Evolutionary conservation across 2,329 filamentous ascomycete species (phyloP), one percentile per base, ranked within the genome.

Genomic region (Apiospora saccharicola): DNA sequence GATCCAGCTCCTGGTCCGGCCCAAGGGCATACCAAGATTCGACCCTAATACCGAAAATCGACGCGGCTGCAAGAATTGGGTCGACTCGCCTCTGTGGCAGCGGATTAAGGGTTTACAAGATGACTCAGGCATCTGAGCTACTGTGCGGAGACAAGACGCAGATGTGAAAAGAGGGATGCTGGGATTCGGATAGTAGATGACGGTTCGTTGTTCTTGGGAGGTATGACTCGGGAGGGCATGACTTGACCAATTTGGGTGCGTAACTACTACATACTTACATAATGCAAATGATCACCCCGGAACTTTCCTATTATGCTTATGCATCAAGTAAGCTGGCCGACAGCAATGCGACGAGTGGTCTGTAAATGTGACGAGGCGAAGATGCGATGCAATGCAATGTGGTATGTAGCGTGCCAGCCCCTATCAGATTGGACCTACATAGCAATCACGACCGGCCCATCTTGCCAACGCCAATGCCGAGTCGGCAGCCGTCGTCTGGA

Each of bases 1-100:
- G 12, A 51, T 80, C 24, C 78, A 79, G 71, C 76, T 79, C 51
- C 72, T 79, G 14, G 73, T 74, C n/a, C 74, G 71, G 5, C 74
- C 72, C 26, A n/a, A 49, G 26, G 69, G 72, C 37, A 73, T 75
- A 22, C 46, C 61, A 1, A 68, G 71, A 24, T 37, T 57, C 41
- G 73, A 57, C 64, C 70, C 70, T 1, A 49, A 72, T 41, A 13
- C 30, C 3, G 75, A 74, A 61, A 73, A 72, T 4, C 34, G 16
- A 30, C 67, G 74, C 4, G 68, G 74, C 10, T 75, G 74, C 69
- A 43, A 71, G 2, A 69, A 71, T 26, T 75, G 75, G 74, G 44
- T 7, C 4, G 19, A 70, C 4, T 75, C 71, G 19, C 6, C 53
- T 13, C 49, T 73, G 7, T 47, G 47, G n/a, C 14, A 49, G 22